A percentile compares a stretch with the other conserved stretches of the same genome.
These are phyloP conservation scores for Mucor lusitanicus DNA, from an alignment of 371 early-diverging fungal genomes.

Conservation along the genomic window DNA sequence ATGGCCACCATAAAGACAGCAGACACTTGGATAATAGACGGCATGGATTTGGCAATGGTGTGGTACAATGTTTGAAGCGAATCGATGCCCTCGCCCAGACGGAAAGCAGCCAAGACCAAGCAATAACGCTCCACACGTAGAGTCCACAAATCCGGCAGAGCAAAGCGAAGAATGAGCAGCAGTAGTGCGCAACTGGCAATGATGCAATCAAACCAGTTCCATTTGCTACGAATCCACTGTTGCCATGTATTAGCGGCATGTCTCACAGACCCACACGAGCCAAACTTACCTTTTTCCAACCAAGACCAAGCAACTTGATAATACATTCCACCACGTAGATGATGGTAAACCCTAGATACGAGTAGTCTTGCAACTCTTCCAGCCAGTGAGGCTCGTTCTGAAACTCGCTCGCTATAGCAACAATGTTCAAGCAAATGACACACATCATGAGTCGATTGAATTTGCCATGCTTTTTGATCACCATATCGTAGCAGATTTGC, in stretches of 20 bases:
- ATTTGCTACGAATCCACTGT: conserved; percentile 59
- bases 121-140: conserved; percentile 56
- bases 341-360: conserved; percentile 48
- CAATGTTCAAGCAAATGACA: conserved; percentile 49
- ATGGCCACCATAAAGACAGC: conserved; percentile 61
- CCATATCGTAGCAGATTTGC: conserved; percentile 54
- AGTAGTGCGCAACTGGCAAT: conserved; percentile 49
- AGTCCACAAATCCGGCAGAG: conserved; percentile 49
- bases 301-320: conserved; percentile 53
- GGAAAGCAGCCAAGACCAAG: conserved; percentile 57
- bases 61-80: conserved; percentile 58
- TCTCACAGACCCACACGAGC: background rate
- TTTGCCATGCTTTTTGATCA: conserved; percentile 51
- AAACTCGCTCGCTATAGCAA: conserved; percentile 32
- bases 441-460: conserved; percentile 54
- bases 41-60: conserved; percentile 51
- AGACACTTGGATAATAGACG: conserved; percentile 58
- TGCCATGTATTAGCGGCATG: background rate
- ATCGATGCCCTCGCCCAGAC: conserved; percentile 60
- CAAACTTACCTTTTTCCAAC: conserved; percentile 53
- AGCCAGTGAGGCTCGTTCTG: conserved; percentile 49
- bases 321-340: conserved; percentile 50
- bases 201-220: conserved; percentile 57
- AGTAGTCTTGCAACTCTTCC: conserved; percentile 37
- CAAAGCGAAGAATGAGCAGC: conserved; percentile 50